These are phyloP conservation scores for Lunasporangiospora selenospora DNA, from an alignment of 192 early-diverging fungal species.

Conservation along the genomic window DNA sequence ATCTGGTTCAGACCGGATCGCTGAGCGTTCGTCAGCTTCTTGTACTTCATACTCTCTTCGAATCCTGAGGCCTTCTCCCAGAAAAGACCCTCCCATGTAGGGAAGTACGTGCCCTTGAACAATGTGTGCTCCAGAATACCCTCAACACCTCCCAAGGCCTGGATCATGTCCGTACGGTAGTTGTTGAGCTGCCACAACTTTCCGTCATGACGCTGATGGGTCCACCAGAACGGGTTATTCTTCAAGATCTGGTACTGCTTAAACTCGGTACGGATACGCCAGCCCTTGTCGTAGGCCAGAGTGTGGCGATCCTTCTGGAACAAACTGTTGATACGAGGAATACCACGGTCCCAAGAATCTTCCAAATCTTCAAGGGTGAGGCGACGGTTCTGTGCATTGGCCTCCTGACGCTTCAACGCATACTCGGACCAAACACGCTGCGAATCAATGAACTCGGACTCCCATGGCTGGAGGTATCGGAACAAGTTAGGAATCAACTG, in stretches of 20 bases:
- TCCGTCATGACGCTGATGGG: slow-evolving; percentile 77
- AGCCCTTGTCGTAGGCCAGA: slow-evolving; percentile 98
- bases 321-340: slow-evolving; percentile 98
- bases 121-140: slow-evolving; percentile 98
- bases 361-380: slow-evolving; percentile 99
- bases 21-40: slow-evolving; percentile 99
- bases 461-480: slow-evolving; percentile 98
- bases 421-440: slow-evolving; percentile 99
- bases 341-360: slow-evolving; percentile 98
- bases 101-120: slow-evolving; percentile 98
- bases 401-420: slow-evolving; percentile 96
- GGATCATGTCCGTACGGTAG: slow-evolving; percentile 99
- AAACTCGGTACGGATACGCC: slow-evolving; percentile 96
- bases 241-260: slow-evolving; percentile 98
- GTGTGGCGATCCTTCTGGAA: slow-evolving; percentile 99
- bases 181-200: slow-evolving; percentile 96
- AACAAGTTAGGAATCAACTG: slow-evolving; percentile 97
- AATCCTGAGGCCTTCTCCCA: slow-evolving; percentile 83
- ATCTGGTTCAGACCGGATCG: slow-evolving; percentile 98
- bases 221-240: slow-evolving; percentile 98
- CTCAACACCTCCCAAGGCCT: slow-evolving; percentile 98
- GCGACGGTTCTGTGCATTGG: slow-evolving; percentile 95
- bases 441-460: slow-evolving; percentile 98
- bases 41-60: slow-evolving; percentile 66
- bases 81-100: slow-evolving; percentile 99